Evolutionary conservation across 2,329 filamentous ascomycete species (phyloP), one percentile per base, ranked within the genome.

Genomic region (Amauroascus verrucosus): DNA sequence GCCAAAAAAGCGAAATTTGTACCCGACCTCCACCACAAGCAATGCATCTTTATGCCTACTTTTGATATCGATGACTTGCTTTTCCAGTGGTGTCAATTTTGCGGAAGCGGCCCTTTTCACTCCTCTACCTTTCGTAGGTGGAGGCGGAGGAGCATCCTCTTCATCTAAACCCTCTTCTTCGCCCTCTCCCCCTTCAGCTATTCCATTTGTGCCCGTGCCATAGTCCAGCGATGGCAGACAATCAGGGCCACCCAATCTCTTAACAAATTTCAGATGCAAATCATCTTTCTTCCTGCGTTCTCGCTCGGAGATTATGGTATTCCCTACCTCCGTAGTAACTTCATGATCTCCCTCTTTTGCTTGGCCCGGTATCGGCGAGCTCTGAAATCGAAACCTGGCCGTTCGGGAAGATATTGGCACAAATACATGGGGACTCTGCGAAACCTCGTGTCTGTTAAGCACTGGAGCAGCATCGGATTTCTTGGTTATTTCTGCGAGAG

Each of bases 1-100:
- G 9, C 93, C 93, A 65, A 95, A 95, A 73, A 98, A 95, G 32
- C 86, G 84, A 71, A 95, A 98, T 67, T 98, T 98, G 73, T 98
- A 98, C 48, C 93, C 93, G 7, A 97, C 93, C 67, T 98, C 91
- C 50, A 97, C 83, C 11, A 97, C 86, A 30, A 98, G 76, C 18
- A 98, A 63, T 0, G 91, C 93, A 65, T 97, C 93, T 73, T 88
- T 78, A 65, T 97, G 84, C 61, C 91, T 87, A 56, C 83, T 79
- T 72, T 98, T 98, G 68, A 98, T 95, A 16, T 95, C 90, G 5
- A 98, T 77, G 54, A 95, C 86, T 63, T 97, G 93, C 38, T 86
- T 80, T 67, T 97, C 90, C 83, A 98, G 86, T 0, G 93, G 93
- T 0, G 93, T 98, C 56, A 98, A 78, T 66, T 96, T 96, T 52